phyloP scores from a whole-genome alignment of 345 rosid genomes.

The Arabis hirsuta region DNA sequence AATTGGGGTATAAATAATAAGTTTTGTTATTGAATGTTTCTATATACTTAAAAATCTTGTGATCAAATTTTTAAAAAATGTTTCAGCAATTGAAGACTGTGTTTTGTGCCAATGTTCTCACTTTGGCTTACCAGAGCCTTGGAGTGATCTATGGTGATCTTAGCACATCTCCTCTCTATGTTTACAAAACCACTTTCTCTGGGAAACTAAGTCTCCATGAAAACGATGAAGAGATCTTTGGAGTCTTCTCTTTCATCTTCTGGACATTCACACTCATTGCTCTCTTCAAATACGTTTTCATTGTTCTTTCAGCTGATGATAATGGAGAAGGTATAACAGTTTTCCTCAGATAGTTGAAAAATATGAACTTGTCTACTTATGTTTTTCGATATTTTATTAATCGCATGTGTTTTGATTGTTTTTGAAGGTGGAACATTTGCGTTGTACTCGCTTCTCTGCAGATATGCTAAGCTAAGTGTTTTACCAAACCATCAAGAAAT shows the following conservation, averaged over 20 bases:
- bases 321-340: slow-evolving; percentile 75
- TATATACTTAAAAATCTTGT: slow-evolving; percentile 8
- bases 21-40: neutral
- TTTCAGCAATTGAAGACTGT: slow-evolving; percentile 63
- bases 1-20: neutral
- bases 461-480: slow-evolving; percentile 69
- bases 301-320: slow-evolving; percentile 77
- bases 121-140: slow-evolving; percentile 89
- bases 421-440: slow-evolving; percentile 86
- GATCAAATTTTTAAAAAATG: slow-evolving; percentile 12
- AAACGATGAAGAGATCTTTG: slow-evolving; percentile 76
- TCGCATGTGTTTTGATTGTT: slow-evolving; percentile 4
- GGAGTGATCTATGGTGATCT: slow-evolving; percentile 90
- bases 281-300: slow-evolving; percentile 69
- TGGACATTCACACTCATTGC: slow-evolving; percentile 88
- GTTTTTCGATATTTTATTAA: neutral
- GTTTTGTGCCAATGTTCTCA: slow-evolving; percentile 56
- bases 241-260: slow-evolving; percentile 85
- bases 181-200: slow-evolving; percentile 76
- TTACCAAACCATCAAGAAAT: slow-evolving; percentile 85
- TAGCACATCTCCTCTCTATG: slow-evolving; percentile 86
- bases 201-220: slow-evolving; percentile 77
- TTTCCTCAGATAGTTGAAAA: neutral
- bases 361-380: neutral
- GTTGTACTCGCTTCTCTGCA: slow-evolving; percentile 82